Conservation (phyloP, 257 asterid species). For the Capsicum baccatum region DNA sequence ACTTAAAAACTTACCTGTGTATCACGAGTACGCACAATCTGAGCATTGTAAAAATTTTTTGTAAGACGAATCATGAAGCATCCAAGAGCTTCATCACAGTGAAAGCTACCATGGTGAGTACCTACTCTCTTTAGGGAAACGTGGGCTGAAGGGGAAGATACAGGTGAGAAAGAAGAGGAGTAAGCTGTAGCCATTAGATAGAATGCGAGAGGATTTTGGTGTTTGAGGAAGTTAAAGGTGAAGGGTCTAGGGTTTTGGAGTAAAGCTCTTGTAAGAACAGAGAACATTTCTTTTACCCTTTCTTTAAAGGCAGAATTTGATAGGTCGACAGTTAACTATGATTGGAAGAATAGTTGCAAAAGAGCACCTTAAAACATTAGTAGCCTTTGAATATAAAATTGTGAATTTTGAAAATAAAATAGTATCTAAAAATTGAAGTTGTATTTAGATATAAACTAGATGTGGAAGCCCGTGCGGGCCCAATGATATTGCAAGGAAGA, state of each 20-base stretch:
- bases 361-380: no score
- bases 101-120: constrained; percentile 42
- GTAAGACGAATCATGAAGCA: constrained; percentile 43
- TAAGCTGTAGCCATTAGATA: constrained; percentile 22
- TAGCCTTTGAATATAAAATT: no score
- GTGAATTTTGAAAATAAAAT: no score
- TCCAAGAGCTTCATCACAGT: constrained; percentile 40
- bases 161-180: constrained; percentile 16
- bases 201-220: not conserved
- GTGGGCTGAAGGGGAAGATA: constrained; percentile 26
- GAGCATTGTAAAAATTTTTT: constrained; percentile 33
- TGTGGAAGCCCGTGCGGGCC: no score
- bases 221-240: constrained; percentile 14
- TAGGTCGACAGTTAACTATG: no score
- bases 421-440: no score
- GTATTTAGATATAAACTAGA: no score
- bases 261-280: not conserved
- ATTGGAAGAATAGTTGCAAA: no score
- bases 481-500: no score
- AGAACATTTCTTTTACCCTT: constrained; percentile 23
- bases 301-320: not conserved
- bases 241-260: constrained; percentile 26
- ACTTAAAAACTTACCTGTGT: constrained; percentile 27
- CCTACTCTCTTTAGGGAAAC: constrained; percentile 30
- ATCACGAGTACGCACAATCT: constrained; percentile 36